These are phyloP conservation scores for Balansia obtecta DNA, from an alignment of 2,329 filamentous ascomycete species.

Conservation along the genomic window DNA sequence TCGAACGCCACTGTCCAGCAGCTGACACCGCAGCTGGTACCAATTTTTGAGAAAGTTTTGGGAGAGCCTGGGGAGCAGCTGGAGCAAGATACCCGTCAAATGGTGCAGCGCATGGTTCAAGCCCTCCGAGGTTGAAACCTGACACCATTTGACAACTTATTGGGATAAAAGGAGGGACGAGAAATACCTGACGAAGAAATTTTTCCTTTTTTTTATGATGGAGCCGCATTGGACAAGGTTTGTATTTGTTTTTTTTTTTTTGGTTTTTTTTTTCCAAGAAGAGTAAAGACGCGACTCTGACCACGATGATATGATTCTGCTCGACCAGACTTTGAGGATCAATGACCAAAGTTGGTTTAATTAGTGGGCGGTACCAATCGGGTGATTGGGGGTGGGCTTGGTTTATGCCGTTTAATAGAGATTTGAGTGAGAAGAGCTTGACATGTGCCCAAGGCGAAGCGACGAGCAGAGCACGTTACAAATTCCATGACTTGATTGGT, in stretches of 20 bases:
- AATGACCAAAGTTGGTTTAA: constrained; percentile 1
- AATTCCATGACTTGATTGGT: too few species aligned
- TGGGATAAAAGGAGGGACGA: not conserved
- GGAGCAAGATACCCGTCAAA: constrained; percentile 54
- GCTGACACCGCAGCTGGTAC: constrained; percentile 56
- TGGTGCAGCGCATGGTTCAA: constrained; percentile 52
- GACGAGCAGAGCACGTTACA: too few species aligned
- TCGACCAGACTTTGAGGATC: constrained; percentile 6
- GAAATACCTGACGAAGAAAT: not conserved
- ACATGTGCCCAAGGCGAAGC: not conserved
- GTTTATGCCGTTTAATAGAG: not conserved
- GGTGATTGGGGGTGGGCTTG: not conserved
- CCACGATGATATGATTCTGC: constrained; percentile 6
- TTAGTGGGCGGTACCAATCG: constrained; percentile 1
- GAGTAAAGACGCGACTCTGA: not conserved
- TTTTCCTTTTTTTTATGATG: not conserved
- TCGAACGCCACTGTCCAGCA: constrained; percentile 57
- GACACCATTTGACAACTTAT: not conserved
- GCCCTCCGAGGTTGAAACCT: constrained; percentile 15
- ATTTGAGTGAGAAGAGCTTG: not conserved
- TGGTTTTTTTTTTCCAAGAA: not conserved
- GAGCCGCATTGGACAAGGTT: not conserved
- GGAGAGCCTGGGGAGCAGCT: constrained; percentile 63
- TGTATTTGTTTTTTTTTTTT: too few species aligned
- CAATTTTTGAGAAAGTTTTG: constrained; percentile 62